Percentiles rank a stretch among this genome's conserved stretches.
phyloP scores from a whole-genome alignment of 2,329 filamentous ascomycete species.

The Aspergillus novofumigatus region DNA sequence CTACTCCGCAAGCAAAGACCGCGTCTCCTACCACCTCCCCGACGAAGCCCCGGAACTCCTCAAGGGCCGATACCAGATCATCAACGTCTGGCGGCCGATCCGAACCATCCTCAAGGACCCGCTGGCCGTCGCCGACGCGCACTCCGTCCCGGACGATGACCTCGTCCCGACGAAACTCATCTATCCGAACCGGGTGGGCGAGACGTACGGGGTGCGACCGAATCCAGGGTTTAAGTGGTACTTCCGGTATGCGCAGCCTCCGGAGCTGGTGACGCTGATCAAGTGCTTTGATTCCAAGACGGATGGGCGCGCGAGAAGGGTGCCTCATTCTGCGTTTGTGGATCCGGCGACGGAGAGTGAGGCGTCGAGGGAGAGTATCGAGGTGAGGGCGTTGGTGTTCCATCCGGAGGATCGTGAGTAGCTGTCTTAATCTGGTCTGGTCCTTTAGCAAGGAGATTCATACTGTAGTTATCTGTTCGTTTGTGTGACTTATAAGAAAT shows the following conservation, averaged over 20 bases:
- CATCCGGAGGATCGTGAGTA: slow-evolving; percentile 38
- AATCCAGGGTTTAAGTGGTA: slow-evolving; percentile 48
- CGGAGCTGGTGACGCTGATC: slow-evolving; percentile 55
- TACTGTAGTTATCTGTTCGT: neutral
- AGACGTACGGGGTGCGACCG: slow-evolving; percentile 47
- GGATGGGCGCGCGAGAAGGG: slow-evolving; percentile 50
- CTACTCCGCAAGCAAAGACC: slow-evolving; percentile 39
- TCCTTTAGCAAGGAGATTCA: neutral
- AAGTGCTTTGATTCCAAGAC: slow-evolving; percentile 60
- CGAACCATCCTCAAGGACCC: slow-evolving; percentile 52
- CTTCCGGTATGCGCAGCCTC: slow-evolving; percentile 50
- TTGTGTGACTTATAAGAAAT: neutral
- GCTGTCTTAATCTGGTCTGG: neutral
- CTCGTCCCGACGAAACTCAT: slow-evolving; percentile 49
- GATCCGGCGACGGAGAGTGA: slow-evolving; percentile 44
- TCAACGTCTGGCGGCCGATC: slow-evolving; percentile 52
- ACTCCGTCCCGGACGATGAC: slow-evolving; percentile 48
- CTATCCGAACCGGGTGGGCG: slow-evolving; percentile 49
- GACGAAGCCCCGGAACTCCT: slow-evolving; percentile 43
- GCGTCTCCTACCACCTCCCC: slow-evolving; percentile 43
- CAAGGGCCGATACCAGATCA: slow-evolving; percentile 45
- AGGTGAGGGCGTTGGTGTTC: slow-evolving; percentile 54
- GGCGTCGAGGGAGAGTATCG: slow-evolving; percentile 50
- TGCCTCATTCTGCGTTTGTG: slow-evolving; percentile 55
- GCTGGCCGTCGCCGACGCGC: slow-evolving; percentile 50